Evolutionary conservation across 2,329 filamentous ascomycete species (phyloP), one percentile per base, ranked within the genome.

Genomic region (Alternaria incomplexa): DNA sequence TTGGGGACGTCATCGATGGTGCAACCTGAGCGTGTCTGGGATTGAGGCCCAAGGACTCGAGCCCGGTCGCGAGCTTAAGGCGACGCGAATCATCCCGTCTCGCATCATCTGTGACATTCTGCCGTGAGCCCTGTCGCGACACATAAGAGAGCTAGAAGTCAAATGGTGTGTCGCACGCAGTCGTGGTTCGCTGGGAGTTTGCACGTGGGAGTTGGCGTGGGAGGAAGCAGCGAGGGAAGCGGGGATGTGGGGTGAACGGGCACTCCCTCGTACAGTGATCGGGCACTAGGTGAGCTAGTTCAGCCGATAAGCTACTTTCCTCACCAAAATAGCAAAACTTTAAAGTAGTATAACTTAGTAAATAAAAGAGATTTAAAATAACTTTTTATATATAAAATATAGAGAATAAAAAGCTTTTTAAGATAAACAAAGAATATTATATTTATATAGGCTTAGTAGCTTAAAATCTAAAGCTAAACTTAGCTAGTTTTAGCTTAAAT

Each of bases 121-220:
- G 48, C 17, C 26, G n/a, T 30, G 36, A 47, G 12, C 15, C 40
- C 40, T n/a, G 22, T 44, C 17, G 43, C 44, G 12, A 36, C 15
- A 11, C 23, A 58, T 22, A 15, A 5, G 13, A 4, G 8, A 28
- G 36, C 20, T 44, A 40, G 9, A 26, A 36, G 25, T 28, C 36
- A 7, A 12, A 23, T 64, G 69, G 66, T 72, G 68, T 69, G 63
- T 53, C 17, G 71, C 28, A 61, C 20, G 28, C 44, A 10, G 23
- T 36, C 47, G 40, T 68, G 66, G 61, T 73, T 73, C 69, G 69
- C 52, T 57, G 40, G 20, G 12, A 22, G n/a, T n/a, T 46, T 17
- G 65, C 66, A 69, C 65, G 64, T 68, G 66, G 45, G 47, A 30
- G 58, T 62, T 43, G 56, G 22, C 22, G 50, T 54, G 50, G 61